phyloP scores from a whole-genome alignment of 2,329 filamentous ascomycete species.

The Penicillium freii region DNA sequence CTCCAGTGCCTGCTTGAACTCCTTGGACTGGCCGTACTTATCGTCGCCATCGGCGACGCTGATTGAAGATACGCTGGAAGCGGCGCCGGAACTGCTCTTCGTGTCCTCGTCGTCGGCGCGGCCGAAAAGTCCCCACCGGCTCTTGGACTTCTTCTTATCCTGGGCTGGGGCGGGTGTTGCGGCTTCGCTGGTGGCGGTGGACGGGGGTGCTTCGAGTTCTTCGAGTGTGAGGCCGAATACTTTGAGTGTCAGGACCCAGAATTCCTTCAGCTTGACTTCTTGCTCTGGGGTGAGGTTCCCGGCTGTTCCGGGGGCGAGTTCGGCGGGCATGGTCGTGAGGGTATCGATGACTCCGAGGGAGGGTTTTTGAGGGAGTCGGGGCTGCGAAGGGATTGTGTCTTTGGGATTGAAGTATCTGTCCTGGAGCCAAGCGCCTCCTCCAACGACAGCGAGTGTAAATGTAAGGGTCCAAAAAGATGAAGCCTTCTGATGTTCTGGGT shows the following conservation, averaged over 20 bases:
- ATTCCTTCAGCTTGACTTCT: conserved; percentile 80
- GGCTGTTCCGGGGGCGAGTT: conserved; percentile 60
- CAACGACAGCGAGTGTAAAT: conserved; percentile 33
- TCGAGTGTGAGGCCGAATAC: conserved; percentile 63
- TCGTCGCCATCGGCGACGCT: conserved; percentile 63
- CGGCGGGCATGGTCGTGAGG: conserved; percentile 36
- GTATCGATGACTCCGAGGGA: conserved; percentile 39
- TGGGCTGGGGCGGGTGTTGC: conserved; percentile 26
- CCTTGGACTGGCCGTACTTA: conserved; percentile 87
- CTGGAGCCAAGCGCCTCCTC: conserved; percentile 37
- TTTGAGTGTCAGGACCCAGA: conserved; percentile 76
- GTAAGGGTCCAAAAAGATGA: conserved; percentile 41
- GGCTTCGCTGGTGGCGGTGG: conserved; percentile 11
- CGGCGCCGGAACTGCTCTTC: conserved; percentile 34
- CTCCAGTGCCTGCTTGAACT: conserved; percentile 77
- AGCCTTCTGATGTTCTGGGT: conserved; percentile 32
- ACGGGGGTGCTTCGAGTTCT: conserved; percentile 25
- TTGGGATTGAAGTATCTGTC: conserved; percentile 30
- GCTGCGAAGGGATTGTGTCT: conserved; percentile 9
- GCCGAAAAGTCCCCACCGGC: conserved; percentile 65
- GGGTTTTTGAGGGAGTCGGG: conserved; percentile 18
- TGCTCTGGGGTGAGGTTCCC: conserved; percentile 88
- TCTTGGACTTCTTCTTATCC: conserved; percentile 67
- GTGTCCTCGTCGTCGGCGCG: conserved; percentile 46
- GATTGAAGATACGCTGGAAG: conserved; percentile 37